Percentiles rank a stretch among this genome's conserved stretches.
Evolutionary conservation across 495 filamentous ascomycete species (phyloP).

Genomic region (Xylaria sp.): DNA sequence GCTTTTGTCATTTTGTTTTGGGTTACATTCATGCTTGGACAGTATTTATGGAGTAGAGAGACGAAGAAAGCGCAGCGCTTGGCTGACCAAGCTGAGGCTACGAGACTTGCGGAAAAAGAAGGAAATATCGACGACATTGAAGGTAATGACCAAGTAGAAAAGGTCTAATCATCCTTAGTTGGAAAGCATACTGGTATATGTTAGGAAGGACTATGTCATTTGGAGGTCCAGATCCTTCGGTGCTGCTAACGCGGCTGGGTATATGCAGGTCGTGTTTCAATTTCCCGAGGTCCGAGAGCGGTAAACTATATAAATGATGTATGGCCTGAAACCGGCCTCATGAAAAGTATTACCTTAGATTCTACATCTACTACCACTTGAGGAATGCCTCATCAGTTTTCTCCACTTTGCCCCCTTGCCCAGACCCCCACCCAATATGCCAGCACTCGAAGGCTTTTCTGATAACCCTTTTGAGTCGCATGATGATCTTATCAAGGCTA

Average conservation of each 20-base stretch:
- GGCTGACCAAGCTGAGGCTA: neutral
- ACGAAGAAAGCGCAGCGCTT: neutral
- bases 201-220: neutral
- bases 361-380: neutral
- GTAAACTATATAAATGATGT: neutral
- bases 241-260: neutral
- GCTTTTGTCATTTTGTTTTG: neutral
- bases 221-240: neutral
- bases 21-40: neutral
- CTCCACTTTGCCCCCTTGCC: neutral
- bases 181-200: neutral
- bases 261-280: neutral
- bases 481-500: neutral
- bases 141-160: neutral
- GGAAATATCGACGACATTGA: neutral
- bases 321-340: neutral
- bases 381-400: neutral
- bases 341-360: neutral
- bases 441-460: neutral
- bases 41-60: slow-evolving; percentile 2
- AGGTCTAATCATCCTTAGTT: neutral
- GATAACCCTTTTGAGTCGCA: neutral
- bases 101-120: neutral
- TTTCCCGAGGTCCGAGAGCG: neutral
- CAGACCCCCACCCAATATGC: neutral